Base-by-base conservation (phyloP, 2,329 filamentous ascomycete species). In the Helicocarpus griseus region DNA sequence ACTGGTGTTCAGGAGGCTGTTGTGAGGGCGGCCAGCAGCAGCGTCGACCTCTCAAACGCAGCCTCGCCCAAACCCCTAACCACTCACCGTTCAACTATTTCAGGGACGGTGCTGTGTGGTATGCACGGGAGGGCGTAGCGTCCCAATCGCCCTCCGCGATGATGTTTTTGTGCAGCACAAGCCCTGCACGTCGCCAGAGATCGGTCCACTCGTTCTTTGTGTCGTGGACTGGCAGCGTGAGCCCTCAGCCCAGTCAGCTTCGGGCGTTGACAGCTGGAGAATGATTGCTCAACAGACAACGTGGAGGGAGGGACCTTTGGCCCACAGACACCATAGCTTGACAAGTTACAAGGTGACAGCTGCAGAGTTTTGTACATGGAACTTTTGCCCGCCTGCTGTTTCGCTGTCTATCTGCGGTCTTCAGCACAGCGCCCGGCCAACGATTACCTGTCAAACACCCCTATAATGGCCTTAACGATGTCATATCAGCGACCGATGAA, bases 201-300 rank as follows among this genome's bases (percentile, higher is more conserved):
- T n/a, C 28, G 17, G 44, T 21, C 44, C 44, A 24, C 28, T 46
- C 17, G 29, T 24, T n/a, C 29, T 21, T 4, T 46, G 28, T 22
- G 29, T 35, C 29, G 44, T 46, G n/a, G 44, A 17, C 29, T 9
- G 22, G 29, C 14, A 35, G 36, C n/a, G 26, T 46, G 17, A 5
- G 24, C 19, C 17, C n/a, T 5, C 29, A 46, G 29, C 44, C 44
- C 29, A 46, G 44, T 46, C 29, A 46, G 28, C 21, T 46, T 35
- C 28, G 43, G 43, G 43, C 43, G 43, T 33, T 46, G 43, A 7
- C 43, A 24, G 43, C 43, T 26, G 43, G 43, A 22, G 26, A n/a
- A 22, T 46, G 43, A 46, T 46, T 46, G 43, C 28, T 33, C 9
- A 9, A 28, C 41, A 22, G 14, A 33, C 43, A 46, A 46, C 43